Percentiles rank a stretch among this genome's conserved stretches.
These are phyloP conservation scores for Linum lewisii DNA, from an alignment of 345 rosid species.

Conservation along the genomic window DNA sequence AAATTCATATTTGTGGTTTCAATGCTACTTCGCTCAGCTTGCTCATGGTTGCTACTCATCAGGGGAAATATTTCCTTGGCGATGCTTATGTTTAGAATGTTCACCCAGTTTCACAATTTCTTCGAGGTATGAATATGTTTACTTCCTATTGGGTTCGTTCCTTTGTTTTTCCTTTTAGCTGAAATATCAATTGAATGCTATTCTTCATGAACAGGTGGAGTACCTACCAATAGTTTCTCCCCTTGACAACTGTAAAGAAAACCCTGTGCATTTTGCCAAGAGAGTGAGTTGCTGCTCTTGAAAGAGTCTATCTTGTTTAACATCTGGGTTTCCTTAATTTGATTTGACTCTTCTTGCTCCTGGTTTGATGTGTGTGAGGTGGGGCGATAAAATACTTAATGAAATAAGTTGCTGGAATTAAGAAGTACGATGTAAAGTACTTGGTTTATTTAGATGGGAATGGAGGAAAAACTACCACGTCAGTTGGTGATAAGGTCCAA, in stretches of 20 bases:
- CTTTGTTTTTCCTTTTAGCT: conserved; percentile 1
- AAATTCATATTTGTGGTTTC: conserved; percentile 6
- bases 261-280: conserved; percentile 55
- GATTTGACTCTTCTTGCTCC: background rate
- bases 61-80: conserved; percentile 72
- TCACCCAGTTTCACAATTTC: conserved; percentile 95
- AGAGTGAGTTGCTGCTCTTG: conserved; percentile 44
- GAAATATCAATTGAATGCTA: conserved; percentile 3
- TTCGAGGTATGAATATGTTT: conserved; percentile 58
- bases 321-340: background rate
- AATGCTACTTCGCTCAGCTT: background rate
- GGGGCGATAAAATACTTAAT: too few relatives aligned
- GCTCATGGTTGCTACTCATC: conserved; percentile 11
- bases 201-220: conserved; percentile 51
- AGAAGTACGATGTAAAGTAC: too few relatives aligned
- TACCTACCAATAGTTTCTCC: conserved; percentile 81
- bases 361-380: background rate
- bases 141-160: background rate
- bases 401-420: too few relatives aligned
- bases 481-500: too few relatives aligned
- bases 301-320: background rate
- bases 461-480: too few relatives aligned
- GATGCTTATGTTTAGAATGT: conserved; percentile 93
- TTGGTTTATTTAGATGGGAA: too few relatives aligned
- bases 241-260: conserved; percentile 53